A percentile compares a stretch with the other conserved stretches of the same genome.
Conservation (phyloP, 2,329 filamentous ascomycete species). For the Aspergillus novofumigatus region DNA sequence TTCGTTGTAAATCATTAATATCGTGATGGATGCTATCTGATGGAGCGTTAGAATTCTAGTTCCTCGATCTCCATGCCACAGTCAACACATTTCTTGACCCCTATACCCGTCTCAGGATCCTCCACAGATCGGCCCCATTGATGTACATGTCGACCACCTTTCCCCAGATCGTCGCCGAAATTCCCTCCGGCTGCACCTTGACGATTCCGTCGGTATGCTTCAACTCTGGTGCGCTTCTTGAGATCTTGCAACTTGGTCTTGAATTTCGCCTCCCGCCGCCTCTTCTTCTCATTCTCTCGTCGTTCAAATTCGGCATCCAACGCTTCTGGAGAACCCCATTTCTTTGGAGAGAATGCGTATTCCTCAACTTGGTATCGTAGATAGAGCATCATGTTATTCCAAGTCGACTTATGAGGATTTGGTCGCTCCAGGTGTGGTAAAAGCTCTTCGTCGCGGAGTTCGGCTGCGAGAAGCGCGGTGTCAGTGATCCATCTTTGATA, state of each 20-base stretch:
- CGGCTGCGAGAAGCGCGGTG: slow-evolving; percentile 51
- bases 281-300: slow-evolving; percentile 74
- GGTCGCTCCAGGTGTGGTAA: slow-evolving; percentile 83
- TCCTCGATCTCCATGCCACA: slow-evolving; percentile 67
- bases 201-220: slow-evolving; percentile 74
- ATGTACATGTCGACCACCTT: slow-evolving; percentile 73
- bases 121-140: slow-evolving; percentile 67
- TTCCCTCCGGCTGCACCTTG: slow-evolving; percentile 45
- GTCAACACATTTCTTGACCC: slow-evolving; percentile 67
- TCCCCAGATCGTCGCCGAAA: slow-evolving; percentile 74
- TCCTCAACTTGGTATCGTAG: slow-evolving; percentile 90
- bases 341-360: slow-evolving; percentile 74
- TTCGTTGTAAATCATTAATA: neutral
- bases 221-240: slow-evolving; percentile 89
- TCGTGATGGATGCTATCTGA: neutral
- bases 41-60: slow-evolving; percentile 51
- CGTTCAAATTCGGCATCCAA: slow-evolving; percentile 85
- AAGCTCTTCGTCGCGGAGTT: slow-evolving; percentile 82
- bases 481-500: neutral
- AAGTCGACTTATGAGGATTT: slow-evolving; percentile 92
- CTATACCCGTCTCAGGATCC: slow-evolving; percentile 53
- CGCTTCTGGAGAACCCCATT: slow-evolving; percentile 85
- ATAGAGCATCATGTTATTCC: slow-evolving; percentile 99
- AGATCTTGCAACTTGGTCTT: slow-evolving; percentile 81
- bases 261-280: slow-evolving; percentile 85